phyloP scores from a whole-genome alignment of 1,139 yeast species.

The Pichia sp. region DNA sequence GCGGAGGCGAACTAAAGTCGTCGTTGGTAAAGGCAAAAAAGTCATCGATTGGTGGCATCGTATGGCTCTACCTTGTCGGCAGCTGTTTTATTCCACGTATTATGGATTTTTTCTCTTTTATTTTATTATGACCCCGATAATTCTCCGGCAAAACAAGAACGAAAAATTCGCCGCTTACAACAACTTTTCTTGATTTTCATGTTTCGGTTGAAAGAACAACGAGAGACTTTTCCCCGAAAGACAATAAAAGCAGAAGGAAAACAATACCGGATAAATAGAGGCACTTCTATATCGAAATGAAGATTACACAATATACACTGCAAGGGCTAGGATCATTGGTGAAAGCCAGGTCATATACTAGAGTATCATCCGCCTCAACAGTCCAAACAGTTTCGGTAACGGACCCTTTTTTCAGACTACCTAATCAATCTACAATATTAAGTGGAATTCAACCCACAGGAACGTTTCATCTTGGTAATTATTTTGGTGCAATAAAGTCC shows the following conservation, averaged over 20 bases:
- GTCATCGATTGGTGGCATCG: conserved; percentile 12
- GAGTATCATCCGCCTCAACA: conserved; percentile 7
- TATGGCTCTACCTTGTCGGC: no score
- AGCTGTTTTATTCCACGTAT: no score
- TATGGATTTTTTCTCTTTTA: not conserved
- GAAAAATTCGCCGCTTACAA: not conserved
- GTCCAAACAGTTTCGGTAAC: conserved; percentile 17
- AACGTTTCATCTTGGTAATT: conserved; percentile 84
- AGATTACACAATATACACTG: not conserved
- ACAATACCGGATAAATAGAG: no score
- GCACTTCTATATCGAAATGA: no score
- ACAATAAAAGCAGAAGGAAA: not conserved
- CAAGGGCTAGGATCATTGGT: not conserved
- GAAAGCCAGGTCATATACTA: not conserved
- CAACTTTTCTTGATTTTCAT: not conserved
- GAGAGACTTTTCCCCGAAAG: not conserved
- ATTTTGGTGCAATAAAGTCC: conserved; percentile 79
- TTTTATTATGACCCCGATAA: not conserved
- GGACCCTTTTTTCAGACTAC: conserved; percentile 26
- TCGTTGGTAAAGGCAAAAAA: conserved; percentile 14
- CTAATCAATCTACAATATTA: conserved; percentile 40
- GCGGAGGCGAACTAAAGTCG: not conserved
- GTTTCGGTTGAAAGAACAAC: not conserved
- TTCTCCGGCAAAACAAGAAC: not conserved
- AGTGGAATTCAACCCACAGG: conserved; percentile 94